A percentile compares a stretch with the other conserved stretches of the same genome.
Conservation (phyloP, 805 yeast species). For the Clavispora carvajalis region DNA sequence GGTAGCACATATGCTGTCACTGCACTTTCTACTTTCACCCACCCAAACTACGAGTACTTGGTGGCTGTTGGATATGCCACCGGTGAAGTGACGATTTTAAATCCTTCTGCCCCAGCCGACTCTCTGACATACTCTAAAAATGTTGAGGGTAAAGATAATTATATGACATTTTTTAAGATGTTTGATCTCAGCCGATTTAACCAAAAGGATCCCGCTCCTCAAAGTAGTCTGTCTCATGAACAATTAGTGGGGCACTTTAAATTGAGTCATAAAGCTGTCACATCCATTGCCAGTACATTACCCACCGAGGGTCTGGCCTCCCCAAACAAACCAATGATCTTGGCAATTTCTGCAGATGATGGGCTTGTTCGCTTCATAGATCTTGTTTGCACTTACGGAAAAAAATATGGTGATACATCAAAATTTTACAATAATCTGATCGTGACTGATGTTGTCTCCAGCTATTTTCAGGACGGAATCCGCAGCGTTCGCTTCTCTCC, state of each 20-base stretch:
- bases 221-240: conserved; percentile 5
- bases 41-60: conserved; percentile 36
- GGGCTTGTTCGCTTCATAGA: conserved; percentile 60
- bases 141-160: conserved; percentile 22
- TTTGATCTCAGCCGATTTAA: conserved; percentile 31
- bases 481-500: conserved; percentile 43
- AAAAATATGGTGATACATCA: conserved; percentile 21
- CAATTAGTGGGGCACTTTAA: conserved; percentile 52
- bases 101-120: conserved; percentile 9
- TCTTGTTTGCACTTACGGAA: conserved; percentile 29
- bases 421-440: conserved; percentile 19
- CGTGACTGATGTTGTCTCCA: conserved; percentile 50
- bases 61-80: conserved; percentile 36
- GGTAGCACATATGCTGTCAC: conserved; percentile 23
- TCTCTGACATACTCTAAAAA: conserved; percentile 9
- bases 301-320: conserved; percentile 15
- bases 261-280: conserved; percentile 54
- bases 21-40: conserved; percentile 18
- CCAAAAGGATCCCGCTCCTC: not conserved
- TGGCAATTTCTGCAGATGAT: conserved; percentile 58
- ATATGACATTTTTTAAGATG: conserved; percentile 31
- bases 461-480: conserved; percentile 62
- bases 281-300: conserved; percentile 35
- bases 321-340: conserved; percentile 39
- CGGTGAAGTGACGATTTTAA: conserved; percentile 14